Evolutionary conservation across 169 alveolate genomes (phyloP), one percentile per base, ranked within the genome.

Genomic region (Plasmodium blacklocki): DNA sequence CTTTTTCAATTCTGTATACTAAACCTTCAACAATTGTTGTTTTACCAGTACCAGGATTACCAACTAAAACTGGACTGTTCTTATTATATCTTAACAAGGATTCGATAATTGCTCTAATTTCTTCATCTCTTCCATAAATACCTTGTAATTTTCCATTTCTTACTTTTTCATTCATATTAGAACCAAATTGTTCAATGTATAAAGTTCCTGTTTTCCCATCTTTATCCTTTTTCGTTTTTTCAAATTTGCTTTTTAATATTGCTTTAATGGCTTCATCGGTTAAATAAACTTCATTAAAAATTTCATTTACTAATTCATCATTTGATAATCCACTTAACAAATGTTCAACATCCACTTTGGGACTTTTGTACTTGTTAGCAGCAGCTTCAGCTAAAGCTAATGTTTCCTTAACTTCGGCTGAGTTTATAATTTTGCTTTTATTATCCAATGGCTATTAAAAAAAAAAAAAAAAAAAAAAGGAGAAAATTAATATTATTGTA

Each of bases 111-210:
- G 92, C 92, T 62, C 92, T 43, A 45, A 85, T 71, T 71, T 85
- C 92, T 59, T 85, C 92, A 71, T 85, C 92, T 85, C 92, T 85
- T 71, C 92, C 92, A 73, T 85, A 85, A 5, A 85, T 85, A 18
- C 71, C 74, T 43, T 70, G 86, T 23, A 85, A 26, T 60, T 85
- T 85, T 19, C 92, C 92, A 59, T 70, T 85, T 85, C 92, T 23
- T 4, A 85, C 87, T 21, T 85, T 85, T 18, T 85, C 92, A 60
- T 85, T 85, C 62, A 85, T 59, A 85, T 85, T 85, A 0, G 92
- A 59, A 18, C 92, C 92, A 71, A 85, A 85, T 52, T 85, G 92
- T 70, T 85, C 92, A 47, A 85, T n/a, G 8, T 56, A 71, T 23
- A 80, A 54, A 7, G 50, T 59, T 32, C 64, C 80, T 11, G 54